Base-by-base conservation (phyloP, 108 stramenopile genomes). In the Nannochloropsis oceanica region DNA sequence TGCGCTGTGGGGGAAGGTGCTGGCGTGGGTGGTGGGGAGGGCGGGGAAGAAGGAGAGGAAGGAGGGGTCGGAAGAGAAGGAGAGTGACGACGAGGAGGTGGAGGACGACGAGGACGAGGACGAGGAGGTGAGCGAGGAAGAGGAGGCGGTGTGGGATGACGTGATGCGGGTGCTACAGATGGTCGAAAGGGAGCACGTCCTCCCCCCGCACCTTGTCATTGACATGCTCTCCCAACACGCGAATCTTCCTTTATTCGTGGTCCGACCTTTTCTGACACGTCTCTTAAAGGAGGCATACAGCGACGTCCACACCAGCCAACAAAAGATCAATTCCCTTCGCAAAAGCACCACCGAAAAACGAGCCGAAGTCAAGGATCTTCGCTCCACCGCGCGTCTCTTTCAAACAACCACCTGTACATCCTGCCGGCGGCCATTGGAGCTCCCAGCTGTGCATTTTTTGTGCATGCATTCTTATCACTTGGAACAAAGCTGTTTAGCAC, bases 1-100 rank as follows among this genome's bases (percentile, higher is more conserved):
- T 0, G 89, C 88, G 42, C 86, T 89, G 11, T 89, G 88, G 88
- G 86, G 27, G 43, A 84, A 34, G 26, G 89, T 89, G 34, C 88
- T 89, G 22, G 26, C 87, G 42, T 86, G 88, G 82, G 83, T 89
- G 20, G 89, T 89, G 9, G 83, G 85, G 83, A 82, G 43, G 42
- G 84, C 88, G 85, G 59, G 59, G 10, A 25, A 9, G 34, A 26
- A 14, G 73, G 8, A 8, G 44, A 25, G 26, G 24, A 25, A 14
- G 83, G 25, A 5, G 73, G 83, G 0, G 42, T 13, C 80, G 26
- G 80, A 13, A 25, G 25, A 8, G 26, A 26, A 26, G 80, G 26
- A 81, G 80, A 34, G 34, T 34, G 34, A 34, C 5, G 34, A 5
- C 5, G 80, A 81, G 10, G 26, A 22, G 25, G 25, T 5, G 24